phyloP scores from a whole-genome alignment of 768 basidiomycete species.

The Panaeolus papilionaceus region DNA sequence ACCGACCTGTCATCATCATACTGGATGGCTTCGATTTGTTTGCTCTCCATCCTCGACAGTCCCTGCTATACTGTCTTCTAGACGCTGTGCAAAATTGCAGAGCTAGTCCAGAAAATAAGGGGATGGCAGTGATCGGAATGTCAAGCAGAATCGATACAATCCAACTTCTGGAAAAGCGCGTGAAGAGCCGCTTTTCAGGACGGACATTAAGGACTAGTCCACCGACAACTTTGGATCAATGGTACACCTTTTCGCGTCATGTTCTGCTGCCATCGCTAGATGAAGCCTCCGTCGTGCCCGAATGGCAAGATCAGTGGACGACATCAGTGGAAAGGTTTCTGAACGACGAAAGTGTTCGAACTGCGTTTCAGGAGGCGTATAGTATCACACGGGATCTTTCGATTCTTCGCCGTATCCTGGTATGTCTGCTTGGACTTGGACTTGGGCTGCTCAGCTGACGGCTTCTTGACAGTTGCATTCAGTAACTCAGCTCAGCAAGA shows the following conservation, averaged over 20 bases:
- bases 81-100: slow-evolving; percentile 92
- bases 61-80: slow-evolving; percentile 91
- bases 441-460: background rate
- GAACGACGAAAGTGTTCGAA: slow-evolving; percentile 48
- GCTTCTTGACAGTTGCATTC: slow-evolving; percentile 44
- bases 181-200: slow-evolving; percentile 97
- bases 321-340: slow-evolving; percentile 63
- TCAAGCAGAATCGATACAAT: slow-evolving; percentile 89
- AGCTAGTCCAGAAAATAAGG: slow-evolving; percentile 61
- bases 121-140: slow-evolving; percentile 85
- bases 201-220: slow-evolving; percentile 82
- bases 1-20: slow-evolving; percentile 81
- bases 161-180: slow-evolving; percentile 91
- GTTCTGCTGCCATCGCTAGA: slow-evolving; percentile 43
- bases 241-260: slow-evolving; percentile 54
- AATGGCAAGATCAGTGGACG: slow-evolving; percentile 71
- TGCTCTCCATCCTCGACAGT: slow-evolving; percentile 89
- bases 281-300: slow-evolving; percentile 36
- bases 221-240: slow-evolving; percentile 53
- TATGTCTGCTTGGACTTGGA: slow-evolving; percentile 38
- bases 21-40: slow-evolving; percentile 96
- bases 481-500: slow-evolving; percentile 52
- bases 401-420: slow-evolving; percentile 65
- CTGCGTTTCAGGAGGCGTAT: slow-evolving; percentile 63
- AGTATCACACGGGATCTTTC: slow-evolving; percentile 65